A percentile compares a stretch with the other conserved stretches of the same genome.
phyloP scores from a whole-genome alignment of 2,329 filamentous ascomycete genomes.

The Pseudofabraea citricarpa region DNA sequence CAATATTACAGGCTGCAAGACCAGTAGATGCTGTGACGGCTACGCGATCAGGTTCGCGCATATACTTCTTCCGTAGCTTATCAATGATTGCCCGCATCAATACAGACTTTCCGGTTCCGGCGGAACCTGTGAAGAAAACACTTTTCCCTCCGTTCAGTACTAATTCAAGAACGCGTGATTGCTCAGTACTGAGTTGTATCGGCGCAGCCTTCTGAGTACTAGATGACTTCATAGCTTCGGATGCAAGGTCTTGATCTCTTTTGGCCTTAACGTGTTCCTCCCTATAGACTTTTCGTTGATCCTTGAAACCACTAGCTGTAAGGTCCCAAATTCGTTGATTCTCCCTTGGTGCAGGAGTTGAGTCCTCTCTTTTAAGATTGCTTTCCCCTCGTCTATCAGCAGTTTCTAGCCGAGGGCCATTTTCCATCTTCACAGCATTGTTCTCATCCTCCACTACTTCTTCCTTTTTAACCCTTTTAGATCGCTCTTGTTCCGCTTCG shows the following conservation, averaged over 20 bases:
- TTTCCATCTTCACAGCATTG: conserved; percentile 9
- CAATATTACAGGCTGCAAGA: conserved; percentile 93
- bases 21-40: conserved; percentile 95
- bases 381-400: too few species aligned
- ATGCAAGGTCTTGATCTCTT: conserved; percentile 34
- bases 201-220: conserved; percentile 35
- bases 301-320: conserved; percentile 69
- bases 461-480: conserved; percentile 20
- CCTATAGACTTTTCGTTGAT: conserved; percentile 70
- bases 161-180: conserved; percentile 75
- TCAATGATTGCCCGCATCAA: conserved; percentile 88
- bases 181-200: conserved; percentile 69
- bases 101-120: conserved; percentile 95
- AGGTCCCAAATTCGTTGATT: conserved; percentile 61
- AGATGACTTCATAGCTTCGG: conserved; percentile 38
- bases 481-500: too few species aligned
- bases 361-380: conserved; percentile 23
- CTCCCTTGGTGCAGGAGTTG: conserved; percentile 32
- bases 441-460: conserved; percentile 27
- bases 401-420: conserved; percentile 8
- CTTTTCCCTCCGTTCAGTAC: conserved; percentile 78
- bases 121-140: conserved; percentile 97
- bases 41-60: conserved; percentile 73
- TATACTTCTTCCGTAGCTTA: conserved; percentile 71
- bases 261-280: conserved; percentile 66